Conservation (phyloP, 768 basidiomycete species). For the Pleurotus tuber-regium region DNA sequence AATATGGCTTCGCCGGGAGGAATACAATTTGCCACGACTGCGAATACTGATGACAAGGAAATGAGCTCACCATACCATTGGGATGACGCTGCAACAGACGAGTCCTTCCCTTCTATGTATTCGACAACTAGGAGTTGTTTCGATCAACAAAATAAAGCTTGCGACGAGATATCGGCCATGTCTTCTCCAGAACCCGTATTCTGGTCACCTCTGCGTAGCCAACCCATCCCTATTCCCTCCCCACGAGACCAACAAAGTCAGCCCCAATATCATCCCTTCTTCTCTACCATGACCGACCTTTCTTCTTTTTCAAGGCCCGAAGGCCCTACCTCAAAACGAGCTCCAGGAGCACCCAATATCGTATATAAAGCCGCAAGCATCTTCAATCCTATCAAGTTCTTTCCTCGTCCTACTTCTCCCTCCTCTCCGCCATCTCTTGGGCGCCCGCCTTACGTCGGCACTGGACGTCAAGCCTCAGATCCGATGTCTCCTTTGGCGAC, state of each 20-base stretch:
- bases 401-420: slow-evolving; percentile 51
- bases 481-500: slow-evolving; percentile 28
- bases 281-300: slow-evolving; percentile 39
- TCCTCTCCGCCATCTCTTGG: slow-evolving; percentile 40
- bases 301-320: slow-evolving; percentile 36
- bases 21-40: slow-evolving; percentile 37
- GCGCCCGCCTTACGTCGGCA: slow-evolving; percentile 26
- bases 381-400: slow-evolving; percentile 42
- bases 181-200: slow-evolving; percentile 27
- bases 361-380: slow-evolving; percentile 33
- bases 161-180: slow-evolving; percentile 30
- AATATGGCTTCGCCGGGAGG: slow-evolving; percentile 36
- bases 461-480: slow-evolving; percentile 27
- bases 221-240: slow-evolving; percentile 30
- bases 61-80: slow-evolving; percentile 51
- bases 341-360: slow-evolving; percentile 14
- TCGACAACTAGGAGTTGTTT: slow-evolving; percentile 37
- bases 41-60: slow-evolving; percentile 51
- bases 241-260: slow-evolving; percentile 22
- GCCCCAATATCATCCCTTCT: slow-evolving; percentile 43
- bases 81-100: slow-evolving; percentile 38
- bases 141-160: slow-evolving; percentile 28
- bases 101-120: slow-evolving; percentile 37
- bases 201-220: slow-evolving; percentile 30
- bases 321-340: slow-evolving; percentile 20